phyloP scores from a whole-genome alignment of 2,329 filamentous ascomycete genomes.

The Graphium sp. region DNA sequence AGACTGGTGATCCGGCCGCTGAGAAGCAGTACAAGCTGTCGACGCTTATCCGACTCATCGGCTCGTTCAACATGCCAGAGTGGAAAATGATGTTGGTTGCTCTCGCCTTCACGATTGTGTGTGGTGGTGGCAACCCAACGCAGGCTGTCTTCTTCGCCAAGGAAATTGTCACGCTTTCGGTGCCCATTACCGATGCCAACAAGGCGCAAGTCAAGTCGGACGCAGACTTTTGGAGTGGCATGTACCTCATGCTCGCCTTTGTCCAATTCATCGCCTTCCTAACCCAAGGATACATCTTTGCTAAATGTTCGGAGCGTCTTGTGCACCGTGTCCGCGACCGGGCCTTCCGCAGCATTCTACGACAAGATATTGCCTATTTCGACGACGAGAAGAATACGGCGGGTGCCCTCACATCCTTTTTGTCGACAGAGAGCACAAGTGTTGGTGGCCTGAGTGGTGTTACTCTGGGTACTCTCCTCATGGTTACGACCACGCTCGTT shows the following conservation, averaged over 20 bases:
- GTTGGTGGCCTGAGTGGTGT: conserved; percentile 75
- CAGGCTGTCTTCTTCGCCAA: conserved; percentile 74
- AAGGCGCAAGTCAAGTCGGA: conserved; percentile 45
- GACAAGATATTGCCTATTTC: conserved; percentile 87
- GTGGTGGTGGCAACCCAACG: conserved; percentile 65
- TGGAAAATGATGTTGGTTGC: conserved; percentile 57
- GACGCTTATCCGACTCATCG: conserved; percentile 65
- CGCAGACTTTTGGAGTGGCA: conserved; percentile 72
- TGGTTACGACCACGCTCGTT: conserved; percentile 64
- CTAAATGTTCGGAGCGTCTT: conserved; percentile 71
- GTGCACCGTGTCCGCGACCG: conserved; percentile 68
- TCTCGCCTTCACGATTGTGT: conserved; percentile 56
- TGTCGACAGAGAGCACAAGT: conserved; percentile 80
- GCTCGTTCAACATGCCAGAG: conserved; percentile 62
- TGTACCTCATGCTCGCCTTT: conserved; percentile 75
- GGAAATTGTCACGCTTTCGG: conserved; percentile 56
- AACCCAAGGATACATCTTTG: conserved; percentile 58
- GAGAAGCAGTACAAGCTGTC: conserved; percentile 49
- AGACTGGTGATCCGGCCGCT: conserved; percentile 31
- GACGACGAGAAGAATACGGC: conserved; percentile 79
- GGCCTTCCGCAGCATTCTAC: conserved; percentile 74
- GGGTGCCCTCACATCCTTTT: conserved; percentile 73
- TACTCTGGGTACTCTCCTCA: conserved; percentile 73
- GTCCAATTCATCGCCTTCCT: conserved; percentile 54
- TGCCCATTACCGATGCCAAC: conserved; percentile 27